A percentile compares a stretch with the other conserved stretches of the same genome.
These are phyloP conservation scores for Zopfia rhizophila DNA, from an alignment of 2,329 filamentous ascomycete species.

Conservation along the genomic window DNA sequence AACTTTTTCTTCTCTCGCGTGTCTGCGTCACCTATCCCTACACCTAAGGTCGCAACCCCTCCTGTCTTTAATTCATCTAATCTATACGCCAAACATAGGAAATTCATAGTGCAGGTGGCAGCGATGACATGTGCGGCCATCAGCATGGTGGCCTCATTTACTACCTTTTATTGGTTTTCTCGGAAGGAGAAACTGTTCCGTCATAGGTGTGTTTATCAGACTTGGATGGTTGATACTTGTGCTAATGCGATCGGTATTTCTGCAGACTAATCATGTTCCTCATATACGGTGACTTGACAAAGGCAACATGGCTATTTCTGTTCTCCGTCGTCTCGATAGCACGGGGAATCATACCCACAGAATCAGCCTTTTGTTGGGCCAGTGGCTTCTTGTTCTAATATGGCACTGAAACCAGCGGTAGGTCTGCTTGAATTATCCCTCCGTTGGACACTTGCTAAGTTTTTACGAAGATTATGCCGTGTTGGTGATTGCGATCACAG, in stretches of 20 bases:
- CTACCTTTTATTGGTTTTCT: conserved; percentile 76
- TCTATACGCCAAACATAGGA: conserved; percentile 30
- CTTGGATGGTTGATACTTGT: not conserved
- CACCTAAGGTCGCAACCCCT: conserved; percentile 13
- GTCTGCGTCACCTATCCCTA: conserved; percentile 16
- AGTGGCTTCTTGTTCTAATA: conserved; percentile 74
- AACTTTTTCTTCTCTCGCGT: conserved; percentile 3
- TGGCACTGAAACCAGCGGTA: conserved; percentile 73
- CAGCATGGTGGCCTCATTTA: conserved; percentile 66
- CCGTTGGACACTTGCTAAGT: conserved; percentile 15
- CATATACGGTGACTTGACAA: conserved; percentile 77
- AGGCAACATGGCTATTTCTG: conserved; percentile 74
- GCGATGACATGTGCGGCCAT: conserved; percentile 53
- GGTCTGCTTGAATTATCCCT: conserved; percentile 25
- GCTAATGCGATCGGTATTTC: conserved; percentile 4
- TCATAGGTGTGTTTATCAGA: conserved; percentile 67
- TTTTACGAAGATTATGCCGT: conserved; percentile 69
- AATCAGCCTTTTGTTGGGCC: conserved; percentile 71
- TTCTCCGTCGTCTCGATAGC: conserved; percentile 70
- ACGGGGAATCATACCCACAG: conserved; percentile 61
- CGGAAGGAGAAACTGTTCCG: conserved; percentile 79
- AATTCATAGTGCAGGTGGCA: conserved; percentile 45
- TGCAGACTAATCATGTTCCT: conserved; percentile 77
- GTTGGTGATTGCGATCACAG: conserved; percentile 79
- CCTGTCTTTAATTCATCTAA: conserved; percentile 1